Evolutionary conservation across 805 yeast species (phyloP).

Genomic region (Ascoidea tarda): DNA sequence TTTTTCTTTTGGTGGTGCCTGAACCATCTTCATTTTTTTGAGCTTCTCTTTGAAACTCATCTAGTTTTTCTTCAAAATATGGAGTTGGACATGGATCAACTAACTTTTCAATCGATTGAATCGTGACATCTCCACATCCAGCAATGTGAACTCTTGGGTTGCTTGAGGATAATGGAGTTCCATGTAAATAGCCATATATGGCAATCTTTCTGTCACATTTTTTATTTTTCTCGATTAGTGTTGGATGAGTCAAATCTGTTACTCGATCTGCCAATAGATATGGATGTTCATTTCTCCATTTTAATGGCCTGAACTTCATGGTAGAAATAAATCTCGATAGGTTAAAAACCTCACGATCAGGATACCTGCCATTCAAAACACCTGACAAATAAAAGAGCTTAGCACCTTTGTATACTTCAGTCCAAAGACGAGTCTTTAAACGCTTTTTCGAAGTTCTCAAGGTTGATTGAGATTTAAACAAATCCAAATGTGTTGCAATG

Average conservation of each 20-base stretch:
- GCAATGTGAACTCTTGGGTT: constrained; percentile 82
- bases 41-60: constrained; percentile 69
- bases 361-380: constrained; percentile 93
- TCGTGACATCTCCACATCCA: constrained; percentile 84
- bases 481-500: constrained; percentile 88
- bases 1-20: constrained; percentile 19
- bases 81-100: constrained; percentile 99
- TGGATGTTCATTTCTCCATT: constrained; percentile 99
- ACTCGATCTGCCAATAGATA: constrained; percentile 83
- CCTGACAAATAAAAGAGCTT: constrained; percentile 90
- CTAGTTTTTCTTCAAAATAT: constrained; percentile 70
- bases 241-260: constrained; percentile 90
- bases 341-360: constrained; percentile 90
- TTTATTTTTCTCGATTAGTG: constrained; percentile 48
- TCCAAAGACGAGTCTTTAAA: constrained; percentile 92
- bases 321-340: constrained; percentile 86
- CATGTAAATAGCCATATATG: constrained; percentile 87
- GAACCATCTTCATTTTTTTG: constrained; percentile 39
- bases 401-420: constrained; percentile 98
- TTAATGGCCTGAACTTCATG: constrained; percentile 97
- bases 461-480: constrained; percentile 81
- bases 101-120: constrained; percentile 66
- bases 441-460: constrained; percentile 84
- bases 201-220: constrained; percentile 86
- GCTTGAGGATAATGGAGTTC: constrained; percentile 56